Conservation (phyloP, 2,329 filamentous ascomycete species). For the Aspergillus costaricaensis region DNA sequence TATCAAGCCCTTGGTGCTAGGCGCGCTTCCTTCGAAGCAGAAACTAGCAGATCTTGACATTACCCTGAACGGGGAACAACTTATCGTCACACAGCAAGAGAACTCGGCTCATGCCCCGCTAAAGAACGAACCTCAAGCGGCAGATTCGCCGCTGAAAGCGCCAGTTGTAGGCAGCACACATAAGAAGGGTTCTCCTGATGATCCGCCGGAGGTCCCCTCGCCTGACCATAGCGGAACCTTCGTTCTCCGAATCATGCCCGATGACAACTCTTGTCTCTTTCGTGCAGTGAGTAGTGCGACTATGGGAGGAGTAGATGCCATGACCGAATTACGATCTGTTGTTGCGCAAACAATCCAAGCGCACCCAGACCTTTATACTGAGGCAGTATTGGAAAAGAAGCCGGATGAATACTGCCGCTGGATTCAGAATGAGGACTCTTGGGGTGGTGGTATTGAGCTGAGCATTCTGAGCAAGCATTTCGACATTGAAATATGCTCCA, state of each 20-base stretch:
- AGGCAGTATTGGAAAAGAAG: conserved; percentile 72
- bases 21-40: conserved; percentile 52
- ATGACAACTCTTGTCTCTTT: conserved; percentile 95
- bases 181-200: conserved; percentile 49
- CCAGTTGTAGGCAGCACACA: conserved; percentile 45
- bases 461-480: conserved; percentile 83
- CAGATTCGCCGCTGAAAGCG: conserved; percentile 21
- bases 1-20: conserved; percentile 63
- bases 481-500: conserved; percentile 78
- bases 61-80: conserved; percentile 67
- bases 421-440: conserved; percentile 77
- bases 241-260: conserved; percentile 90
- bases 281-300: conserved; percentile 81
- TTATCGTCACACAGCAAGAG: conserved; percentile 61
- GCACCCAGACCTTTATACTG: conserved; percentile 71
- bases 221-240: conserved; percentile 58
- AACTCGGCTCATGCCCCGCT: conserved; percentile 17
- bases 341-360: conserved; percentile 77
- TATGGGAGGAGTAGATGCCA: conserved; percentile 65
- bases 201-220: conserved; percentile 64
- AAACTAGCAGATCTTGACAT: conserved; percentile 59
- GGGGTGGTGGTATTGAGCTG: conserved; percentile 91
- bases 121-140: conserved; percentile 15
- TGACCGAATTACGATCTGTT: conserved; percentile 73
- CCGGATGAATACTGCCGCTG: conserved; percentile 76